Evolutionary conservation across 108 stramenopile genomes (phyloP).

Genomic region (Asterionellopsis glacialis): DNA sequence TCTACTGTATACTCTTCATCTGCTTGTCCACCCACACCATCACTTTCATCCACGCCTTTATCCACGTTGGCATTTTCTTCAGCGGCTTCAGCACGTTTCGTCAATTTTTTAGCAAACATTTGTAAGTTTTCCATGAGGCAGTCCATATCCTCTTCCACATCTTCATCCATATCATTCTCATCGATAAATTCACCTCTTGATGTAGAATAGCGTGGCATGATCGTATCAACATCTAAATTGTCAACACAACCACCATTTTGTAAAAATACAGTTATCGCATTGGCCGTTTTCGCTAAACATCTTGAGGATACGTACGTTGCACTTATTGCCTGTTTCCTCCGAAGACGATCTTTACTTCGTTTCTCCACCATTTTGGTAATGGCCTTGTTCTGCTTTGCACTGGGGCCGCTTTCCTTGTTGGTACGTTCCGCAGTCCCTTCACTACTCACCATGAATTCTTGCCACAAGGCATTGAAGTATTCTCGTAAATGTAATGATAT

Average conservation of each 20-base stretch:
- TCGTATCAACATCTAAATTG: slow-evolving; percentile 47
- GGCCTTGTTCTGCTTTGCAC: neutral
- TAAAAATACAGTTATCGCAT: slow-evolving; percentile 45
- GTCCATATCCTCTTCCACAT: slow-evolving; percentile 32
- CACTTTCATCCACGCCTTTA: slow-evolving; percentile 1
- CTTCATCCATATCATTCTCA: slow-evolving; percentile 15
- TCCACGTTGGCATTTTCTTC: slow-evolving; percentile 9
- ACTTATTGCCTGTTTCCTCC: slow-evolving; percentile 60
- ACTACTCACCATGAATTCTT: slow-evolving; percentile 78
- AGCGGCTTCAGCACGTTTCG: no score
- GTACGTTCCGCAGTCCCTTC: slow-evolving; percentile 17
- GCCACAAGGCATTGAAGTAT: slow-evolving; percentile 84
- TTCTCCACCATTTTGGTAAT: slow-evolving; percentile 42
- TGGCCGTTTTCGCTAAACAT: slow-evolving; percentile 35
- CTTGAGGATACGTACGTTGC: slow-evolving; percentile 47
- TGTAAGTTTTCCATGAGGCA: slow-evolving; percentile 26
- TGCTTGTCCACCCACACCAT: neutral
- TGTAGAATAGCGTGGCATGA: slow-evolving; percentile 16
- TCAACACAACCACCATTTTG: slow-evolving; percentile 67
- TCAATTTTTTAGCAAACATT: neutral
- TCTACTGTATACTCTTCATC: slow-evolving; percentile 59
- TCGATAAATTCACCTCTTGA: slow-evolving; percentile 20
- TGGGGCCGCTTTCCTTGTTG: neutral
- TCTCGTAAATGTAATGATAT: slow-evolving; percentile 80
- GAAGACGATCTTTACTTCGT: slow-evolving; percentile 51